A percentile compares a stretch with the other conserved stretches of the same genome.
Evolutionary conservation across 352 stramenopile genomes (phyloP).

Genomic region (Globisporangium cystogenes): DNA sequence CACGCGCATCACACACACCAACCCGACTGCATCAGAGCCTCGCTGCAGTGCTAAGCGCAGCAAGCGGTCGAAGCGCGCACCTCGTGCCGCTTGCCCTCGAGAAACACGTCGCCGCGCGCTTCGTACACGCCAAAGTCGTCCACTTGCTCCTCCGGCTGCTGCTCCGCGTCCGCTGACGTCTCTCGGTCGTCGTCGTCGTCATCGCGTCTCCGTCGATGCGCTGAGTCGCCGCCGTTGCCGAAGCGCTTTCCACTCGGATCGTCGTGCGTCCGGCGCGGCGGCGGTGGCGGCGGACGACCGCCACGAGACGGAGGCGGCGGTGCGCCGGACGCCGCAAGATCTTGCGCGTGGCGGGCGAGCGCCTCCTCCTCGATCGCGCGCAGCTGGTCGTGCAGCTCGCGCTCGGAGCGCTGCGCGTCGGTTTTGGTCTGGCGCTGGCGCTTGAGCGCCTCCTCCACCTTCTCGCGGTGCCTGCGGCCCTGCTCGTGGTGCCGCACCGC

Average conservation of each 20-base stretch:
- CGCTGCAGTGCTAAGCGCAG: neutral
- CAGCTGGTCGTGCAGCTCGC: constrained; percentile 61
- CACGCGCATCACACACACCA: no score
- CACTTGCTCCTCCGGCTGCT: constrained; percentile 41
- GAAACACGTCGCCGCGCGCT: constrained; percentile 62
- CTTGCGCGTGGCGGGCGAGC: constrained; percentile 7
- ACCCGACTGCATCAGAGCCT: neutral
- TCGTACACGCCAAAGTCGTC: constrained; percentile 71
- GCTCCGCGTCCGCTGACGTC: constrained; percentile 16
- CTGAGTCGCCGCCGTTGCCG: neutral
- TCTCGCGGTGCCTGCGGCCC: constrained; percentile 67
- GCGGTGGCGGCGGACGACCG: constrained; percentile 19
- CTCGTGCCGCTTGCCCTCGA: constrained; percentile 78
- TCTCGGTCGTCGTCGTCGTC: neutral
- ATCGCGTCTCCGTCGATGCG: neutral
- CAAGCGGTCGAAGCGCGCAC: constrained; percentile 2
- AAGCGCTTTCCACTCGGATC: neutral
- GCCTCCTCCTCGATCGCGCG: constrained; percentile 54
- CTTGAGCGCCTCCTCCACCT: constrained; percentile 64
- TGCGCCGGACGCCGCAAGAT: constrained; percentile 5
- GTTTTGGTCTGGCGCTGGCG: constrained; percentile 67
- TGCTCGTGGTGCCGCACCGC: constrained; percentile 83
- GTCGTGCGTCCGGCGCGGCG: constrained; percentile 15
- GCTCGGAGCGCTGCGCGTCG: constrained; percentile 44
- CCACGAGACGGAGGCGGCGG: constrained; percentile 5